phyloP scores from a whole-genome alignment of 106 monocot genomes.

The Gastrodia elata region DNA sequence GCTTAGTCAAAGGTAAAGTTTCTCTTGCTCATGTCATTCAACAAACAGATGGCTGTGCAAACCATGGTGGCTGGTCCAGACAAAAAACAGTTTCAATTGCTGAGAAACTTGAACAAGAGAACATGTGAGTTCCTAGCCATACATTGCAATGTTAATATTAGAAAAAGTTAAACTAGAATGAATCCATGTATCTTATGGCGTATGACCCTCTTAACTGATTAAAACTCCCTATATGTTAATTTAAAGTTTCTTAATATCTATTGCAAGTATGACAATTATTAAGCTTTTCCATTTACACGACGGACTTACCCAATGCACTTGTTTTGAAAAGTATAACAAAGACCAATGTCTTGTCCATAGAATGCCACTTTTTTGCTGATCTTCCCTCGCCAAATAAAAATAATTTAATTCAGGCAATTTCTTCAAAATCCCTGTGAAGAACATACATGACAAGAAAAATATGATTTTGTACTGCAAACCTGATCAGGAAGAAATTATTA shows the following conservation, averaged over 20 bases:
- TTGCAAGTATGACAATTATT: neutral
- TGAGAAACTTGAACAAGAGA: slow-evolving; percentile 96
- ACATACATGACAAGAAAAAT: no score
- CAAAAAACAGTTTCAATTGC: slow-evolving; percentile 78
- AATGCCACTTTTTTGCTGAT: neutral
- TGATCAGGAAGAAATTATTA: no score
- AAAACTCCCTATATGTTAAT: neutral
- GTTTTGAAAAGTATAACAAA: neutral
- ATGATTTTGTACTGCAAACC: no score
- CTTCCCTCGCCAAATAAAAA: neutral
- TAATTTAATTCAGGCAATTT: neutral
- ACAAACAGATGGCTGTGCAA: slow-evolving; percentile 50
- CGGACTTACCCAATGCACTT: neutral
- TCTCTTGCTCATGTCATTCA: slow-evolving; percentile 92
- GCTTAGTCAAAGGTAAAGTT: slow-evolving; percentile 71
- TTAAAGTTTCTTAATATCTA: neutral
- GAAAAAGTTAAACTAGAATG: neutral
- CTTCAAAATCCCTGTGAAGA: no score
- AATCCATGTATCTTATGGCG: neutral
- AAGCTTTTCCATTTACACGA: neutral
- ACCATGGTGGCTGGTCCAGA: slow-evolving; percentile 64
- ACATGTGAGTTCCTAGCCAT: slow-evolving; percentile 56
- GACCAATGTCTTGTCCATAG: neutral
- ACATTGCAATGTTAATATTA: neutral
- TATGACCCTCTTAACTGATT: neutral